Conservation (phyloP, 2,329 filamentous ascomycete species). For the Ophioceras dolichostomum region DNA sequence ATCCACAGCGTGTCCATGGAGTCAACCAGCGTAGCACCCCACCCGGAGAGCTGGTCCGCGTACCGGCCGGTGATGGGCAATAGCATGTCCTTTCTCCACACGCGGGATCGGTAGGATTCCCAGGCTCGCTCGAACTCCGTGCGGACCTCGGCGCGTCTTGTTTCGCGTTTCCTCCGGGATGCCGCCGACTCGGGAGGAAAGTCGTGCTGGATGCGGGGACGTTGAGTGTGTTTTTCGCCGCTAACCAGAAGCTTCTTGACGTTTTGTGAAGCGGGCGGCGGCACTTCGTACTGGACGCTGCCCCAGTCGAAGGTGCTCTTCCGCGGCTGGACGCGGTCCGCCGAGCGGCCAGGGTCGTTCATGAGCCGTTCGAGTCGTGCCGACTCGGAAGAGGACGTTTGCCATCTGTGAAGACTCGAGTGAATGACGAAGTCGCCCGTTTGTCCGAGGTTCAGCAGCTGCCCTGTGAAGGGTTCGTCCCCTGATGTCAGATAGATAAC, state of each 20-base stretch:
- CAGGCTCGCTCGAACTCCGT: slow-evolving; percentile 24
- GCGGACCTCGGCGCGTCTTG: not conserved
- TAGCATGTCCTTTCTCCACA: slow-evolving; percentile 44
- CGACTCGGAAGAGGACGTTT: no score
- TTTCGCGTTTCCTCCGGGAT: not conserved
- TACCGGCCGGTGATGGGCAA: slow-evolving; percentile 34
- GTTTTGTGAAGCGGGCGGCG: not conserved
- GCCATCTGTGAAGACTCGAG: no score
- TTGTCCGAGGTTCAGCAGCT: no score
- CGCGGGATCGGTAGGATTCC: slow-evolving; percentile 30
- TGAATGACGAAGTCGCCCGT: no score
- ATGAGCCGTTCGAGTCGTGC: not conserved
- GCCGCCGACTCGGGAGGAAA: slow-evolving; percentile 14
- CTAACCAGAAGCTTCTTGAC: no score
- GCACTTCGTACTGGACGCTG: not conserved
- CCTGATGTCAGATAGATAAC: no score
- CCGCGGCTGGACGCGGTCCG: not conserved
- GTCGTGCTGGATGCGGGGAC: slow-evolving; percentile 25
- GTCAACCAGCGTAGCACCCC: slow-evolving; percentile 48
- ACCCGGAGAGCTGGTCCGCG: slow-evolving; percentile 36
- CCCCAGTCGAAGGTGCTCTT: slow-evolving; percentile 1
- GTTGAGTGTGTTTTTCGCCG: not conserved
- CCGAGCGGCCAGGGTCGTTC: not conserved
- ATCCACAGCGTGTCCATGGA: slow-evolving; percentile 43
- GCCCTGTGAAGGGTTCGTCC: no score